Base-by-base conservation (phyloP, 371 early-diverging fungal species). In the Zychaea mexicana region DNA sequence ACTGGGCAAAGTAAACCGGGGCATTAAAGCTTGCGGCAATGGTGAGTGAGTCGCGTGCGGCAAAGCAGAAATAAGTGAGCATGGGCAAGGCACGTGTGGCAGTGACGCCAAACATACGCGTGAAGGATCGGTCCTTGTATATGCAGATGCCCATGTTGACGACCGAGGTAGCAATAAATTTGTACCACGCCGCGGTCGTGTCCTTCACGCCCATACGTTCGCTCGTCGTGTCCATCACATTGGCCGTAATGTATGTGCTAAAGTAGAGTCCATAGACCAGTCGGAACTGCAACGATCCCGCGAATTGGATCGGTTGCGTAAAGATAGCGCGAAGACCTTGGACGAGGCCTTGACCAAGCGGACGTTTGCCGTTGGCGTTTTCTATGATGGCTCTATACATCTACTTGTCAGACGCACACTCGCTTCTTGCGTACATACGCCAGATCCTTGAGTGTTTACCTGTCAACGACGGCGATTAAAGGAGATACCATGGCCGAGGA, bases 11-110 rank as follows among this genome's bases (percentile, higher is more conserved):
- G 36, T 65, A 53, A 19, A 72, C 61, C 7, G 91, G 90, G 13
- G 90, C 82, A 68, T 77, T 90, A 74, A 91, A 91, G 38, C 84
- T 84, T 8, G 90, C 88, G 10, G 77, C 82, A 38, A 91, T 79
- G 0, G 92, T 89, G 26, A 89, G 42, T 3, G 85, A 70, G 66
- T 91, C 92, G 27, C 92, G 73, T 15, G 77, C 54, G 5, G 82
- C 83, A 67, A 86, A 91, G 3, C 85, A 65, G 4, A 77, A 60
- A 64, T 86, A 88, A 19, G 82, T 73, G 13, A 75, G 39, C 10
- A 70, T 56, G 0, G 90, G 90, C 12, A 89, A 70, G 5, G 85
- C 60, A 45, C 69, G 70, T n/a, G 66, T 66, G 7, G 77, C 76
- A 31, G 74, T 62, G 31, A 36, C 59, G 49, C 85, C 88, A 77